A percentile compares a stretch with the other conserved stretches of the same genome.
phyloP scores from a whole-genome alignment of 192 early-diverging fungal genomes.

The Rhizophagus prolifer region DNA sequence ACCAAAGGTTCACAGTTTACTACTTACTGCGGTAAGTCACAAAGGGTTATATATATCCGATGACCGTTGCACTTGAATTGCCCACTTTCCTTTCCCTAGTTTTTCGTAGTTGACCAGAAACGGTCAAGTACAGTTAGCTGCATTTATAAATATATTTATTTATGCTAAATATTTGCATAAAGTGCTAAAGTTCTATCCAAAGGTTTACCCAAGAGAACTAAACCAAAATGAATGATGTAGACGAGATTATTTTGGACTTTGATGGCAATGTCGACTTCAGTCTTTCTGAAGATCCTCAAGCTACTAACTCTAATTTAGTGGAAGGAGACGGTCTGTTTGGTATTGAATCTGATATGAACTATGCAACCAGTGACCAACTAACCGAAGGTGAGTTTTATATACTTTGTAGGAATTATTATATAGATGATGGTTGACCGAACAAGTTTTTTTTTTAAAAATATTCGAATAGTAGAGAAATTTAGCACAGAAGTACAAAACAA shows the following conservation, averaged over 20 bases:
- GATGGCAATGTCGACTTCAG: slow-evolving; percentile 8
- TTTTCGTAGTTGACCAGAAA: background rate
- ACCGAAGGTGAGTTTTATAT: background rate
- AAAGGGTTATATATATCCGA: background rate
- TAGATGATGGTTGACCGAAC: background rate
- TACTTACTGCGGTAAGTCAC: background rate
- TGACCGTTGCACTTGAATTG: background rate
- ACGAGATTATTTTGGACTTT: slow-evolving; percentile 13
- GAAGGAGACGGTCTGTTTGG: background rate
- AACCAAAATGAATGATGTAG: slow-evolving; percentile 4
- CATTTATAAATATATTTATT: background rate
- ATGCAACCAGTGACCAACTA: background rate
- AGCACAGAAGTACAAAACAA: background rate
- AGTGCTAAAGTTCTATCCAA: background rate
- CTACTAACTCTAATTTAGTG: background rate
- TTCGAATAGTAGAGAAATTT: background rate
- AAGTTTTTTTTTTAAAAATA: background rate
- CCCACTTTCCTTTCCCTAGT: background rate
- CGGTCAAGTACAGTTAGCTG: background rate
- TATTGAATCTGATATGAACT: background rate
- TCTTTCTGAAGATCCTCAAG: slow-evolving; percentile 2
- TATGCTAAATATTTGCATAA: background rate
- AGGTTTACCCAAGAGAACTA: background rate
- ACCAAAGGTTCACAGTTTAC: background rate
- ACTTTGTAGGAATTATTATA: background rate